Evolutionary conservation across 768 basidiomycete genomes (phyloP), one percentile per base, ranked within the genome.

Genomic region (Chalciporus pseudorubinellus): DNA sequence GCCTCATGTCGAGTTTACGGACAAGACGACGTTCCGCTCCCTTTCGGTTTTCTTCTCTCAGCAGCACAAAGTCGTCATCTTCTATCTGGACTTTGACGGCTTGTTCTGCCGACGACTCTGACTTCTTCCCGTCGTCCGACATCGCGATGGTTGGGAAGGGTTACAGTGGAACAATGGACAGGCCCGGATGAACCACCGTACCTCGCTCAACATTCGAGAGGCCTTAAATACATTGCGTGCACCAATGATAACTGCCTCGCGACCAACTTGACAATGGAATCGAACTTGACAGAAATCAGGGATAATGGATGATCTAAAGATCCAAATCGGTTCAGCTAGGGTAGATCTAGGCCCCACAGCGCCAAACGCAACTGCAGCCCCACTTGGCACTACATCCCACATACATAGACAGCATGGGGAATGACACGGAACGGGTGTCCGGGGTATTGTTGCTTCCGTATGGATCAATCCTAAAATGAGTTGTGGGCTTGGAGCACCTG

Each of bases 1-100:
- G 44, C 11, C 69, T 55, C 36, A 48, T 22, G 44, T 70, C 69
- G 9, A 70, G 58, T 51, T 59, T 68, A 9, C 64, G 52, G 13
- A 63, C 49, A 16, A 70, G 51, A 28, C 21, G 47, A 26, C 58
- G 56, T 41, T 68, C 67, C 40, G 50, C 64, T n/a, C 36, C 52
- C 10, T 22, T 18, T 26, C 64, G 56, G 39, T 43, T 43, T 2
- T 53, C 58, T 13, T 34, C 49, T 21, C n/a, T 46, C 36, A 55
- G 46, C 9, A 65, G 24, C 18, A 28, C 18, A 41, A 48, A 47
- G 38, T 59, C 48, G 11, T 59, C 63, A 4, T 9, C 31, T 20
- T 45, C 41, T 39, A 20, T 22, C 18, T 24, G 24, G 13, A 21
- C 8, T 14, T n/a, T n/a, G n/a, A n/a, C 34, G 22, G n/a, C 44